These are phyloP conservation scores for Dendrobium nobile DNA, from an alignment of 106 monocot species.

Conservation along the genomic window DNA sequence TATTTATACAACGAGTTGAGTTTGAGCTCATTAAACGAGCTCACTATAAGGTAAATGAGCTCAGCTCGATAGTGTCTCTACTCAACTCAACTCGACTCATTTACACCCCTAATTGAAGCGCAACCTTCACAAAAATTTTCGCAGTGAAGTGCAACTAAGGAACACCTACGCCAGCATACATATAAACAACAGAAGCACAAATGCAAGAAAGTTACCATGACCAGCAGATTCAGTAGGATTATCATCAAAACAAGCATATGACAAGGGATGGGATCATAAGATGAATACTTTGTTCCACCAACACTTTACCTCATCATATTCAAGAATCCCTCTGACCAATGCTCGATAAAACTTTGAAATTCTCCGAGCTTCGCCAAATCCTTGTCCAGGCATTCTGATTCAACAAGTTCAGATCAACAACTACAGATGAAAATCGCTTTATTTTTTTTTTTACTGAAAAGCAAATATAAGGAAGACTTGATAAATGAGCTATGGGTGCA, in stretches of 20 bases:
- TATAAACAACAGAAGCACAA: not conserved
- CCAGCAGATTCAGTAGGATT: not conserved
- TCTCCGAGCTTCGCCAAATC: slow-evolving; percentile 16
- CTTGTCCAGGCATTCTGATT: slow-evolving; percentile 16
- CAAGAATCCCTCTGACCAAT: slow-evolving; percentile 57
- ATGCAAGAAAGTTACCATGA: not conserved
- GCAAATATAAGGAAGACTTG: not conserved
- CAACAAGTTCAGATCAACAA: not conserved
- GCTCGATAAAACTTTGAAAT: slow-evolving; percentile 81
- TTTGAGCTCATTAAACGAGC: too few species aligned
- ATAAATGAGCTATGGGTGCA: not conserved
- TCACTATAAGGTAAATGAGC: too few species aligned
- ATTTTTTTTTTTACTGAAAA: not conserved
- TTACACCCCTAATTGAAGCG: not conserved
- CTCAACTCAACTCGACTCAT: too few species aligned
- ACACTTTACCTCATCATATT: slow-evolving; percentile 54
- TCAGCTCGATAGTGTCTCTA: too few species aligned
- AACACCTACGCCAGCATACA: not conserved
- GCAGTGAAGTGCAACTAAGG: not conserved
- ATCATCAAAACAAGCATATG: not conserved
- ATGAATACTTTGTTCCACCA: not conserved
- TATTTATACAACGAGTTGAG: too few species aligned
- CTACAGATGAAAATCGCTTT: not conserved
- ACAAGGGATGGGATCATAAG: not conserved
- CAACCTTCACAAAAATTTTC: not conserved